Percentiles rank a stretch among this genome's conserved stretches.
Evolutionary conservation across 345 rosid species (phyloP).

Genomic region (Heritiera littoralis): DNA sequence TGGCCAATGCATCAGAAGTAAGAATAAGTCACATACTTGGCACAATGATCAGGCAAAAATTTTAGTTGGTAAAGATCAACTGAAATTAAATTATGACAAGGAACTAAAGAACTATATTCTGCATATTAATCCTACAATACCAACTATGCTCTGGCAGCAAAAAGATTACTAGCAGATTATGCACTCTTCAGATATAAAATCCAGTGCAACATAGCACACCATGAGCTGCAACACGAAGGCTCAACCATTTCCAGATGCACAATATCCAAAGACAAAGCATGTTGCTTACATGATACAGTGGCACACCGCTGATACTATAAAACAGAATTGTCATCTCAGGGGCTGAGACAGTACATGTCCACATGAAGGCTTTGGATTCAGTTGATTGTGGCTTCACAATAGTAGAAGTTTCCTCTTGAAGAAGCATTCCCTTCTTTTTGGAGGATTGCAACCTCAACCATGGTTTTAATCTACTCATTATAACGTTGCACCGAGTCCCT

Average conservation of each 20-base stretch:
- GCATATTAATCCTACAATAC: conserved; percentile 13
- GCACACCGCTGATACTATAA: conserved; percentile 52
- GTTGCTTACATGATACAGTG: conserved; percentile 87
- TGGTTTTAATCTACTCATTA: conserved; percentile 72
- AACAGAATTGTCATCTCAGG: conserved; percentile 91
- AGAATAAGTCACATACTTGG: conserved; percentile 3
- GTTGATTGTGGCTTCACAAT: conserved; percentile 46
- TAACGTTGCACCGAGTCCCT: conserved; percentile 78
- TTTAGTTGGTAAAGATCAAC: not conserved
- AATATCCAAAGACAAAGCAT: conserved; percentile 19
- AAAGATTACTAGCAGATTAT: conserved; percentile 1
- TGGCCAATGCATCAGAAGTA: not conserved
- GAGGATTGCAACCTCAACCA: conserved; percentile 74
- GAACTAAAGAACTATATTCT: not conserved
- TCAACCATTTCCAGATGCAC: not conserved
- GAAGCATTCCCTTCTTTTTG: conserved; percentile 64
- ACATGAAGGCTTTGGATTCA: conserved; percentile 64
- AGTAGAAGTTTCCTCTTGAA: conserved; percentile 53
- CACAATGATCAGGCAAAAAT: not conserved
- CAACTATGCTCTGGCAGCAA: conserved; percentile 14
- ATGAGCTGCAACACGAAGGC: not conserved
- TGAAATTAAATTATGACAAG: not conserved
- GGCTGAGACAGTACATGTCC: conserved; percentile 96
- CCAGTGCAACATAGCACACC: conserved; percentile 1
- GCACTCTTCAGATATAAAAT: conserved; percentile 7